Conservation (phyloP, 352 stramenopile species). For the Pythium utonaiense region DNA sequence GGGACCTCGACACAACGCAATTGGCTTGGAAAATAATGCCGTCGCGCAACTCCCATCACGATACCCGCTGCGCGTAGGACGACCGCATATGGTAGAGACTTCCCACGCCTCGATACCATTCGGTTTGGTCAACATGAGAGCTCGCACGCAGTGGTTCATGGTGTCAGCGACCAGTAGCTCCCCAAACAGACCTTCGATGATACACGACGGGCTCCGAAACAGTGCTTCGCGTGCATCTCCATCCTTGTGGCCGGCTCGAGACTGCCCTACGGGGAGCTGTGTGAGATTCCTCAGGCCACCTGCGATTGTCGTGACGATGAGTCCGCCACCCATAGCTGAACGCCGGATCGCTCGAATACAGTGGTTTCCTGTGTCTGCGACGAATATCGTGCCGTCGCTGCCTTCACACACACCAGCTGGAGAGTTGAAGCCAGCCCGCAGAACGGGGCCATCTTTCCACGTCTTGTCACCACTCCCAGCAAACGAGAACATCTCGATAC, state of each 20-base stretch:
- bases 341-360: constrained; percentile 42
- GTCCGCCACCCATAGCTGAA: not conserved
- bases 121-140: constrained; percentile 5
- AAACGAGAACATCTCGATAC: constrained; percentile 41
- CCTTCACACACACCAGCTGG: constrained; percentile 37
- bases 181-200: constrained; percentile 26
- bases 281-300: not conserved
- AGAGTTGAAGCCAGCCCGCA: constrained; percentile 38
- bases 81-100: not conserved
- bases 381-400: constrained; percentile 34
- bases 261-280: not conserved
- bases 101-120: not conserved
- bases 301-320: not conserved
- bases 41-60: not conserved
- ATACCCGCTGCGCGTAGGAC: not conserved
- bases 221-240: constrained; percentile 19
- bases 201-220: constrained; percentile 37
- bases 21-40: not conserved
- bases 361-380: constrained; percentile 52
- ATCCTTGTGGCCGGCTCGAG: not conserved
- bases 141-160: constrained; percentile 59
- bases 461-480: constrained; percentile 41
- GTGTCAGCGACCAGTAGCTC: constrained; percentile 48
- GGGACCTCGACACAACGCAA: constrained; percentile 1
- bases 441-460: constrained; percentile 37